These are phyloP conservation scores for Calocybe cyanea DNA, from an alignment of 768 basidiomycete species.

Conservation along the genomic window DNA sequence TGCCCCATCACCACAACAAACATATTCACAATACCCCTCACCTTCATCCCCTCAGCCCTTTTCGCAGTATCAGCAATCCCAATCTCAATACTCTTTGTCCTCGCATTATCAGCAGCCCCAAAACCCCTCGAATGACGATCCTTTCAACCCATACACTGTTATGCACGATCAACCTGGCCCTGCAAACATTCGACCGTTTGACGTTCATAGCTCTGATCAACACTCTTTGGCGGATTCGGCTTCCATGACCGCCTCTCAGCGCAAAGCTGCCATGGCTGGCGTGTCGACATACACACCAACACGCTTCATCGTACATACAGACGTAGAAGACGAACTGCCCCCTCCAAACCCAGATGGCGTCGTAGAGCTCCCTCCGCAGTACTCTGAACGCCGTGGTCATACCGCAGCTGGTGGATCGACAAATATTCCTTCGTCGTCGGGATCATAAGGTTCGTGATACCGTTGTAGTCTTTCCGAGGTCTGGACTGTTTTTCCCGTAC, in stretches of 20 bases:
- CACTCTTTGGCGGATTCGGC: constrained; percentile 19
- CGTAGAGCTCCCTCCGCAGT: constrained; percentile 75
- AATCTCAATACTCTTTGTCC: constrained; percentile 13
- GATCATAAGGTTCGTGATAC: constrained; percentile 1
- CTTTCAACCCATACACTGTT: constrained; percentile 21
- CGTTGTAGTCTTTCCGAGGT: not conserved
- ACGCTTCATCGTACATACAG: constrained; percentile 66
- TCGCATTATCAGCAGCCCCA: constrained; percentile 21
- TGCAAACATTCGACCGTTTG: constrained; percentile 20
- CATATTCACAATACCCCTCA: constrained; percentile 18
- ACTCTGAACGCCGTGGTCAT: constrained; percentile 45
- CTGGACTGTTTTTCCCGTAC: too few relatives aligned
- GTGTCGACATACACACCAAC: constrained; percentile 37
- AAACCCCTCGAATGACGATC: constrained; percentile 18
- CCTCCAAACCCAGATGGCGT: constrained; percentile 44
- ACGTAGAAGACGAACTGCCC: constrained; percentile 54
- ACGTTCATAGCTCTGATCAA: constrained; percentile 14
- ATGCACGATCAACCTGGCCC: constrained; percentile 12
- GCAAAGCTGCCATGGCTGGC: constrained; percentile 58
- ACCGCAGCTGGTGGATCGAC: constrained; percentile 3
- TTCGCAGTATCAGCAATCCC: constrained; percentile 11
- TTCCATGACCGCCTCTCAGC: constrained; percentile 33
- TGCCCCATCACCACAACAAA: constrained; percentile 12
- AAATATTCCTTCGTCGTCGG: not conserved
- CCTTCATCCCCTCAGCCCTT: constrained; percentile 18